These are phyloP conservation scores for Ampelocalamus luodianensis DNA, from an alignment of 176 grass and related monocot genomes.

Conservation along the genomic window DNA sequence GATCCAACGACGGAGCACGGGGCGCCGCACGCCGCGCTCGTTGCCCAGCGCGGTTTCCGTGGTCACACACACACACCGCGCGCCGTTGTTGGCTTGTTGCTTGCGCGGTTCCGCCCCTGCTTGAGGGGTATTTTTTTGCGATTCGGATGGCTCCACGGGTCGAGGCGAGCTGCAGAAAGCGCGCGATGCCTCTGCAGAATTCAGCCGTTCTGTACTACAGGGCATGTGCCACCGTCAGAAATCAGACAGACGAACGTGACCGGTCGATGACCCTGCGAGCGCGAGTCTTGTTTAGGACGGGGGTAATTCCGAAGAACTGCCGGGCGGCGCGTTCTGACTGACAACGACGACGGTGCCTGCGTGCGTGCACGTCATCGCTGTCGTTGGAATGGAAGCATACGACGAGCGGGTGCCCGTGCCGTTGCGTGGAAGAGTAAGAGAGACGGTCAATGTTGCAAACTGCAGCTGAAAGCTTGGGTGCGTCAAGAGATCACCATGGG, in stretches of 20 bases:
- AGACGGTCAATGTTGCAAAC: conserved; percentile 37
- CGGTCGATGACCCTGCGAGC: neutral
- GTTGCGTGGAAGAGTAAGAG: conserved; percentile 9
- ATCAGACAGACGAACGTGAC: neutral
- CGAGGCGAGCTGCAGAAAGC: neutral
- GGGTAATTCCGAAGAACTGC: neutral
- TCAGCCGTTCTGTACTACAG: neutral
- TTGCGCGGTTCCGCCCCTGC: neutral
- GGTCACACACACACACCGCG: neutral
- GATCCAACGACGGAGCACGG: neutral
- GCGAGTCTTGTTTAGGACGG: neutral
- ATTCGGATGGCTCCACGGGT: neutral
- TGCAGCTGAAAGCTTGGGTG: neutral
- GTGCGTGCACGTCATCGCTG: conserved; percentile 38
- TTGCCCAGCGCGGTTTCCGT: neutral
- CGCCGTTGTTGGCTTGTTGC: neutral
- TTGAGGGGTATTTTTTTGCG: too few species aligned
- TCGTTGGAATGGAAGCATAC: neutral
- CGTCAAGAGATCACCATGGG: neutral
- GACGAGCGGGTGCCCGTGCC: neutral
- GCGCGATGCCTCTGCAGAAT: neutral
- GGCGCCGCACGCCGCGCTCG: too few species aligned
- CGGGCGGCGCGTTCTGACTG: conserved; percentile 30
- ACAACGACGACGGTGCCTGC: neutral
- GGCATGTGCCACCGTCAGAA: neutral